These are phyloP conservation scores for Carex cristatella DNA, from an alignment of 176 grass and related monocot genomes.

Conservation along the genomic window DNA sequence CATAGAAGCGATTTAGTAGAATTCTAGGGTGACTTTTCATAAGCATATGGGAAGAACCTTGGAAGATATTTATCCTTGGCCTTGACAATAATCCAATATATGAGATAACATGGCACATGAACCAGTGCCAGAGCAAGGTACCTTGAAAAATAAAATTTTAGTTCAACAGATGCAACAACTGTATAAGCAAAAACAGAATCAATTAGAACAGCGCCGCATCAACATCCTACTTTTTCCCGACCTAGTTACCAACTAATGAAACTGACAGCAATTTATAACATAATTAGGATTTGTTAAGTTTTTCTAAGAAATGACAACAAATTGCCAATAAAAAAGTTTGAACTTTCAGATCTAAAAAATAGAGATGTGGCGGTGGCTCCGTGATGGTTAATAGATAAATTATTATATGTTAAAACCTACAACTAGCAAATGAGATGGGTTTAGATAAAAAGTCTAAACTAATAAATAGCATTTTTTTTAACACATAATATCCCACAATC, in stretches of 20 bases:
- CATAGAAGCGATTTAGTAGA: neutral
- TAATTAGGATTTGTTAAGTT: neutral
- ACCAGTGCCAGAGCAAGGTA: constrained; percentile 66
- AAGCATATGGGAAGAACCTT: constrained; percentile 52
- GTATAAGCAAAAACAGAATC: neutral
- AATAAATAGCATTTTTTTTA: neutral
- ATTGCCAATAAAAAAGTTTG: neutral
- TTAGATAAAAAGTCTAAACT: neutral
- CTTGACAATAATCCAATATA: constrained; percentile 63
- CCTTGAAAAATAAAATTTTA: constrained; percentile 24
- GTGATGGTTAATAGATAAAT: neutral
- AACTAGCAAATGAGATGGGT: neutral
- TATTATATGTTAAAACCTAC: too few species aligned
- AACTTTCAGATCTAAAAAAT: neutral
- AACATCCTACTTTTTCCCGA: neutral
- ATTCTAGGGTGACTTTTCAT: constrained; percentile 33
- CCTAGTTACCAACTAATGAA: neutral
- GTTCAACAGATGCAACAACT: neutral
- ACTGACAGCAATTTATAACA: neutral
- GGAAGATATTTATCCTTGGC: constrained; percentile 53
- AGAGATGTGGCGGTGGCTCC: neutral
- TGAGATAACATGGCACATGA: constrained; percentile 72
- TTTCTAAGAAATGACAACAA: neutral
- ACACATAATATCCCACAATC: neutral
- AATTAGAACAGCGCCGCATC: neutral